phyloP scores from a whole-genome alignment of 352 stramenopile species.

The Pythium dissimile region DNA sequence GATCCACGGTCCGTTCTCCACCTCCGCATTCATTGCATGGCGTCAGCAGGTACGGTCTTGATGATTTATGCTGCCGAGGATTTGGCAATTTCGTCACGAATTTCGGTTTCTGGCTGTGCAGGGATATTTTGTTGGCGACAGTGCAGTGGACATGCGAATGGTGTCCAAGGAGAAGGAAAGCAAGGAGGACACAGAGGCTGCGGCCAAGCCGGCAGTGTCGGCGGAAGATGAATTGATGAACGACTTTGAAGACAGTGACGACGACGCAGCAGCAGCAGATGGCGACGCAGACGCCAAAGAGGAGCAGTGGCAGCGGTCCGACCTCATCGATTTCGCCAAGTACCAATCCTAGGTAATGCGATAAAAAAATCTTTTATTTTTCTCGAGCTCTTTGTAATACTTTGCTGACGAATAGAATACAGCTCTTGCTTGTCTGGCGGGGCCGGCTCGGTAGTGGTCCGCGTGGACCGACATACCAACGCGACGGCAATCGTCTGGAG shows the following conservation, averaged over 20 bases:
- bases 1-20: conserved; percentile 74
- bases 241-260: conserved; percentile 83
- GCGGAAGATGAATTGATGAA: conserved; percentile 79
- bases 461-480: too few relatives aligned
- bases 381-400: too few relatives aligned
- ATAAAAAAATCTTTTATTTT: background rate
- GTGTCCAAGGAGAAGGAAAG: conserved; percentile 9
- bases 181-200: conserved; percentile 19
- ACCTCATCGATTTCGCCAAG: conserved; percentile 69
- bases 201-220: conserved; percentile 39
- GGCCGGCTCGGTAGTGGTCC: too few relatives aligned
- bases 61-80: background rate
- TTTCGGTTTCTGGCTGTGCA: too few relatives aligned
- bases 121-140: conserved; percentile 78
- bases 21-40: conserved; percentile 71
- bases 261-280: conserved; percentile 34
- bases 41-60: conserved; percentile 50
- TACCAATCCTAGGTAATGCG: conserved; percentile 34
- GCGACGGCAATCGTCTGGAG: conserved; percentile 1
- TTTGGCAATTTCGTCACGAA: too few relatives aligned
- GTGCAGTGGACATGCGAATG: conserved; percentile 69
- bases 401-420: too few relatives aligned
- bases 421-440: too few relatives aligned
- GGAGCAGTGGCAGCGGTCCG: conserved; percentile 54
- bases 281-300: background rate